Evolutionary conservation across 2,329 filamentous ascomycete genomes (phyloP), one percentile per base, ranked within the genome.

Genomic region (Stemphylium vesicarium): DNA sequence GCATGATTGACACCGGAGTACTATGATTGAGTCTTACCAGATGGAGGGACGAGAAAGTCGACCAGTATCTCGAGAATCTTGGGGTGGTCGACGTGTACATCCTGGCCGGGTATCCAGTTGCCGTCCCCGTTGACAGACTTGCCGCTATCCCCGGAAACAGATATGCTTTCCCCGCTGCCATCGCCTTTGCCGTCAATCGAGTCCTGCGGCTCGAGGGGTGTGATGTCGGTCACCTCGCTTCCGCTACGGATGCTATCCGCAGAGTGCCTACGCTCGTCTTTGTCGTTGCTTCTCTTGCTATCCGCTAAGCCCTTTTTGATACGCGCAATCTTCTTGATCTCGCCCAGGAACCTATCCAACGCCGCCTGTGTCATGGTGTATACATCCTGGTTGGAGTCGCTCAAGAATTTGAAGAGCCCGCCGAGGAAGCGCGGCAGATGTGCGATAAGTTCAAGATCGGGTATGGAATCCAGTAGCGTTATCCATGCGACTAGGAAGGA

Each of bases 401-500:
- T 93, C 10, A 99, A 83, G 65, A 98, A 99, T 68, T 90, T 94
- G 65, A 99, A 86, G 37, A 99, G 79, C 0, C 94, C 95, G 22
- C 87, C 90, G 1, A 99, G 81, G 68, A 99, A 99, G 44, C 94
- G 92, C 1, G 95, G 96, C 20, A 99, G 80, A 73, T 92, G 96
- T 3, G 91, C 89, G 33, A 99, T 94, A 16, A 99, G 85, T 75
- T 99, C 96, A 37, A 99, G 81, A 71, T 99, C 96, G 0, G 95
- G 95, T 64, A 99, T 98, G 1, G 93, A 97, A 74, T 99, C 95
- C 16, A 99, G 82, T 13, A 99, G 78, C 4, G 90, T 96, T 54
- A 99, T 91, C 95, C 95, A 99, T 29, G 92, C 92, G 2, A 99
- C 95, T 12, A 99, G 82, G 68, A 99, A 99, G 12, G 91, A 96